These are phyloP conservation scores for Nicotiana noctiflora DNA, from an alignment of 257 asterid species.

Conservation along the genomic window DNA sequence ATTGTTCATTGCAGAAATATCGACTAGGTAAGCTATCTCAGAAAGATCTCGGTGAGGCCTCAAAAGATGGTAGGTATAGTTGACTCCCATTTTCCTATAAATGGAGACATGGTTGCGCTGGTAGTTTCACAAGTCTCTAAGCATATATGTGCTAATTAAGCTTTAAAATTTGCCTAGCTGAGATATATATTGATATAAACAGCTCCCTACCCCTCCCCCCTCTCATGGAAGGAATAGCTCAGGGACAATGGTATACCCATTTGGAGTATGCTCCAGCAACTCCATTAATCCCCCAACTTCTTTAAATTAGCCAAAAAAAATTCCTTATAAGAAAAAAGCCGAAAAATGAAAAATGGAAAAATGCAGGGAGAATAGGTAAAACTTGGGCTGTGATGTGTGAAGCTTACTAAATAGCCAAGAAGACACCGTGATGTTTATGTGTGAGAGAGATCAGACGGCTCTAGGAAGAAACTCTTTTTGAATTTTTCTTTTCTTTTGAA, in stretches of 20 bases:
- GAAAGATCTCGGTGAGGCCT: slow-evolving; percentile 61
- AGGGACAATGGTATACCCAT: not conserved
- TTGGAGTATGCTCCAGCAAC: not conserved
- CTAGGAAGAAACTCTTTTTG: not conserved
- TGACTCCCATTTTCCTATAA: slow-evolving; percentile 12
- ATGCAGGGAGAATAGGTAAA: not conserved
- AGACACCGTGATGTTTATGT: not conserved
- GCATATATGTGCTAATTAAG: not conserved
- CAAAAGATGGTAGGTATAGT: slow-evolving; percentile 61
- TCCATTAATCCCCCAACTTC: not conserved
- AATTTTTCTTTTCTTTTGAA: not conserved
- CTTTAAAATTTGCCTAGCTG: not conserved
- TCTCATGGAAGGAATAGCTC: not conserved
- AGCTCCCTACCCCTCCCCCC: not conserved
- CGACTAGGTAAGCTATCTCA: slow-evolving; percentile 85
- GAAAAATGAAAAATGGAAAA: not conserved
- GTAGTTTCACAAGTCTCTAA: slow-evolving; percentile 1
- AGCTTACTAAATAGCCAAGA: not conserved
- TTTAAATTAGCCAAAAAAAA: not conserved
- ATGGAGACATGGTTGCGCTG: slow-evolving; percentile 3
- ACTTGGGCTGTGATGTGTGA: slow-evolving; percentile 4
- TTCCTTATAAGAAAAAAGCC: too few relatives aligned
- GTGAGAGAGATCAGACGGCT: not conserved
- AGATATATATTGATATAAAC: slow-evolving; percentile 1
- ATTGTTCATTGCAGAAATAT: slow-evolving; percentile 55